Evolutionary conservation across 1,284 basidiomycete genomes (phyloP).

Genomic region (Papiliotrema flavescens): DNA sequence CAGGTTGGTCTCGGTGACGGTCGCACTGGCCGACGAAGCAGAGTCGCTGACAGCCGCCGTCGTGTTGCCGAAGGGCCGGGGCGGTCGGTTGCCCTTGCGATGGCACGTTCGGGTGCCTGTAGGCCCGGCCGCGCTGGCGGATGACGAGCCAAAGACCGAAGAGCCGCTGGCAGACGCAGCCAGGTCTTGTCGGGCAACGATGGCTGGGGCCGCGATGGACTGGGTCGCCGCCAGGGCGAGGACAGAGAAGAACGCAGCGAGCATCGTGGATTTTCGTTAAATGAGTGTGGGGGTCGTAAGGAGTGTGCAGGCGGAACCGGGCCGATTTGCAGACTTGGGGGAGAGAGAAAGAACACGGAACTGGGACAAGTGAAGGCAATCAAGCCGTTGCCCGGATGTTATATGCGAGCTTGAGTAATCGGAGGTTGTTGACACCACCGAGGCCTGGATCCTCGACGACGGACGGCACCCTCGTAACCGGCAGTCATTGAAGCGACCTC

Average conservation of each 20-base stretch:
- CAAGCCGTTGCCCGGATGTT: too few relatives aligned
- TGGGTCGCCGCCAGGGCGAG: conserved; percentile 2
- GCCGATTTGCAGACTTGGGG: too few relatives aligned
- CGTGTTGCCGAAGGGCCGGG: neutral
- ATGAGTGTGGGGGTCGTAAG: neutral
- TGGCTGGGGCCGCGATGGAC: neutral
- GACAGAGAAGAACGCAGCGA: conserved; percentile 1
- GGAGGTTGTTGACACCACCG: too few relatives aligned
- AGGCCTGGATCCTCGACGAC: too few relatives aligned
- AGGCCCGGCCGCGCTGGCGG: neutral
- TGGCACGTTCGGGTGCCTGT: too few relatives aligned
- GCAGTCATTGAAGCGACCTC: too few relatives aligned
- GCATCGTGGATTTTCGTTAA: neutral
- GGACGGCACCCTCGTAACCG: too few relatives aligned
- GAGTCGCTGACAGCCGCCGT: too few relatives aligned
- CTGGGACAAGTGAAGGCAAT: neutral
- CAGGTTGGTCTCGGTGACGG: too few relatives aligned
- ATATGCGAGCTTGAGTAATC: too few relatives aligned
- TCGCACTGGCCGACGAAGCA: too few relatives aligned
- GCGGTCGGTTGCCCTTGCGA: neutral
- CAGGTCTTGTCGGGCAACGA: neutral
- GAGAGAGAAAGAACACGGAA: neutral
- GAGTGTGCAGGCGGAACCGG: too few relatives aligned
- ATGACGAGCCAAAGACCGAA: neutral
- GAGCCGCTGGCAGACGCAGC: neutral